Percentiles rank a stretch among this genome's conserved stretches.
phyloP scores from a whole-genome alignment of 768 basidiomycete genomes.

The Termitomyces sp. region DNA sequence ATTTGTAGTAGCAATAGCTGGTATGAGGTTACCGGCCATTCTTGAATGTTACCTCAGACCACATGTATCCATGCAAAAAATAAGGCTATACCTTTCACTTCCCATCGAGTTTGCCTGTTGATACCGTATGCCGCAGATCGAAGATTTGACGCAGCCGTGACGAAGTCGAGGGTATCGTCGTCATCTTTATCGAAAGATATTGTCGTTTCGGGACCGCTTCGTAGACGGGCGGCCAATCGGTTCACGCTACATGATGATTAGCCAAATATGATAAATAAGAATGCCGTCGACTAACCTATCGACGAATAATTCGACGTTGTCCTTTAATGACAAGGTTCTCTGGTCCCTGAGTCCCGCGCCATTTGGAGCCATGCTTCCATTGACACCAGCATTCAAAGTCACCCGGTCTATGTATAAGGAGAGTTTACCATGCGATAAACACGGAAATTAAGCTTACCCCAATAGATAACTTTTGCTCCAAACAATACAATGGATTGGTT shows the following conservation, averaged over 20 bases:
- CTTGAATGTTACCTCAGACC: conserved; percentile 39
- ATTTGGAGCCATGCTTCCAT: conserved; percentile 23
- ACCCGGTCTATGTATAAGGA: conserved; percentile 5
- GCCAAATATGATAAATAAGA: background rate
- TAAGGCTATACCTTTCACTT: conserved; percentile 75
- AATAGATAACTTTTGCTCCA: conserved; percentile 98
- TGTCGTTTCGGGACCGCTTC: conserved; percentile 52
- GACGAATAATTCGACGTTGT: conserved; percentile 79
- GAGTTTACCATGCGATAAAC: background rate
- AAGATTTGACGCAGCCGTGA: conserved; percentile 91
- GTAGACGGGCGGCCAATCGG: conserved; percentile 65
- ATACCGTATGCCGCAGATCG: conserved; percentile 91
- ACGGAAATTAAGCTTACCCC: conserved; percentile 47
- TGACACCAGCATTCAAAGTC: conserved; percentile 3
- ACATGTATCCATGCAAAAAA: background rate
- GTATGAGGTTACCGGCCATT: conserved; percentile 99
- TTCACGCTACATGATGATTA: conserved; percentile 54
- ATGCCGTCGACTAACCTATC: conserved; percentile 52
- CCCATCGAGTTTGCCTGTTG: conserved; percentile 85
- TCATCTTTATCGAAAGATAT: conserved; percentile 98
- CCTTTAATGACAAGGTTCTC: conserved; percentile 65
- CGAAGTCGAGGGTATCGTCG: conserved; percentile 94
- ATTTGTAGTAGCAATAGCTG: conserved; percentile 98
- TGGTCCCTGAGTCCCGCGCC: conserved; percentile 72
- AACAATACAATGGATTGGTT: conserved; percentile 97